A percentile compares a stretch with the other conserved stretches of the same genome.
Evolutionary conservation across 805 yeast genomes (phyloP).

Genomic region (Ogataea pini): DNA sequence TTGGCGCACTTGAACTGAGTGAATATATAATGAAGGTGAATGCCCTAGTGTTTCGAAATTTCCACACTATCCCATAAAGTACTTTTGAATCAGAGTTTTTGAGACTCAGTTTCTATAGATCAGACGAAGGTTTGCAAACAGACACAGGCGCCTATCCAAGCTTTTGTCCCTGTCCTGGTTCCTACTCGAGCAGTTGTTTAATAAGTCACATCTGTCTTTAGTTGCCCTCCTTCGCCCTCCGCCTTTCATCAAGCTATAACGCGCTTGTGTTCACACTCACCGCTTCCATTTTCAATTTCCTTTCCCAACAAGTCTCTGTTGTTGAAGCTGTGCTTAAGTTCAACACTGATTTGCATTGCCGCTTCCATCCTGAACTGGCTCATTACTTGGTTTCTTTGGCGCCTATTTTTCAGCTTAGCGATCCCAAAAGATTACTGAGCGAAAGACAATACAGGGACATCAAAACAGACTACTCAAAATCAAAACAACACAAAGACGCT

Average conservation of each 20-base stretch:
- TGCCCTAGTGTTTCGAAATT: background rate
- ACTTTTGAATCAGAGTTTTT: background rate
- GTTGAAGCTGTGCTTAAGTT: background rate
- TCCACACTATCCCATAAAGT: background rate
- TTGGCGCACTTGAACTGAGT: slow-evolving; percentile 2
- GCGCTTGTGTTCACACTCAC: background rate
- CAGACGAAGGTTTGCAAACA: background rate
- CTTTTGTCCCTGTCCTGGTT: background rate
- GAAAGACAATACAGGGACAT: slow-evolving; percentile 3
- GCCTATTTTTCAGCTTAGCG: background rate
- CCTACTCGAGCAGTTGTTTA: background rate
- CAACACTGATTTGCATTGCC: background rate
- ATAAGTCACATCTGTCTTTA: background rate
- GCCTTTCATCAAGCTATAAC: background rate
- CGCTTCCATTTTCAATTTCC: background rate
- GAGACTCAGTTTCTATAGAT: slow-evolving; percentile 1
- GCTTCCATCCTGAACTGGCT: background rate
- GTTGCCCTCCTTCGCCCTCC: slow-evolving; percentile 1
- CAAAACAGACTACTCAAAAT: background rate
- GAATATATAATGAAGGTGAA: background rate
- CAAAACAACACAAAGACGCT: slow-evolving; percentile 5
- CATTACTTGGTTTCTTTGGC: background rate
- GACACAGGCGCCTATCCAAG: background rate
- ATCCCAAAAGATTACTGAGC: background rate
- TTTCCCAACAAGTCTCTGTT: background rate